A percentile compares a stretch with the other conserved stretches of the same genome.
phyloP scores from a whole-genome alignment of 305 asterid genomes.

The Fraxinus angustifolia region DNA sequence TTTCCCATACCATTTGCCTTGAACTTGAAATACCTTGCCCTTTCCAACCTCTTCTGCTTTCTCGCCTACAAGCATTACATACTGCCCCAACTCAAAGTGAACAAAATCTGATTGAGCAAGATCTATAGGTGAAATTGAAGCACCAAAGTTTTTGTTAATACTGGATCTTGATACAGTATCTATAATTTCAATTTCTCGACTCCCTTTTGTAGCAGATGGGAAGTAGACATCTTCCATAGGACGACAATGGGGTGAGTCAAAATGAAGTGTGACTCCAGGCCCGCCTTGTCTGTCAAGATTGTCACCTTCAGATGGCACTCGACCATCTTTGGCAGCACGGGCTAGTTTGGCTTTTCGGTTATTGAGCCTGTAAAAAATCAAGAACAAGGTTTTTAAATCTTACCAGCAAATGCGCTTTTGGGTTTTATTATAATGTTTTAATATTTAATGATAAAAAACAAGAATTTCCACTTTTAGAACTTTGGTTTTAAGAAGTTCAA shows the following conservation, averaged over 20 bases:
- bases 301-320: slow-evolving; percentile 59
- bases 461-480: background rate
- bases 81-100: slow-evolving; percentile 57
- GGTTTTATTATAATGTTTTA: background rate
- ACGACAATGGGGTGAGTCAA: slow-evolving; percentile 53
- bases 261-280: slow-evolving; percentile 28
- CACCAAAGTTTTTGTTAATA: slow-evolving; percentile 36
- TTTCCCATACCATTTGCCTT: slow-evolving; percentile 63
- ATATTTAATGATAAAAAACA: background rate
- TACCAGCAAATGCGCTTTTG: background rate
- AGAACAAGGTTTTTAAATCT: background rate
- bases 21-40: slow-evolving; percentile 63
- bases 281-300: slow-evolving; percentile 54
- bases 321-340: slow-evolving; percentile 82
- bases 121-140: slow-evolving; percentile 28
- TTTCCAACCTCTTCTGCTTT: slow-evolving; percentile 59
- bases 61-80: slow-evolving; percentile 54
- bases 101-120: slow-evolving; percentile 21
- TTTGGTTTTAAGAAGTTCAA: background rate
- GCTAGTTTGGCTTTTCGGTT: slow-evolving; percentile 95
- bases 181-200: slow-evolving; percentile 34
- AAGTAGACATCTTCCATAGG: slow-evolving; percentile 45
- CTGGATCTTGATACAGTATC: slow-evolving; percentile 36
- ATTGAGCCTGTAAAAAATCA: slow-evolving; percentile 65
- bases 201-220: slow-evolving; percentile 42